These are phyloP conservation scores for Daldinia decipiens DNA, from an alignment of 495 filamentous ascomycete species.

Conservation along the genomic window DNA sequence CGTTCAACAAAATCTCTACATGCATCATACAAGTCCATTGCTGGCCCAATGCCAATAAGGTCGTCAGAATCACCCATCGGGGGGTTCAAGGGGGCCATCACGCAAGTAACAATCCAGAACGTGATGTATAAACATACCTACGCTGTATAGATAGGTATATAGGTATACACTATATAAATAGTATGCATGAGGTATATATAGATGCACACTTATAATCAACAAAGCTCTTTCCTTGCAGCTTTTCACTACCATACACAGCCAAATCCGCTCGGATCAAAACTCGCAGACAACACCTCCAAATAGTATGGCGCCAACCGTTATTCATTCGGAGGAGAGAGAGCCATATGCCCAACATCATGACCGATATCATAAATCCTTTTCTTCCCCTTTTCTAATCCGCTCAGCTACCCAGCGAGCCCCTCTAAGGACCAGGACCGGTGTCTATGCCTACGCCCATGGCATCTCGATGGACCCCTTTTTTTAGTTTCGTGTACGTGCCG, in stretches of 20 bases:
- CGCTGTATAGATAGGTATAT: not conserved
- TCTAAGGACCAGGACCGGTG: conserved; percentile 1
- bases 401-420: not conserved
- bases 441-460: conserved; percentile 4
- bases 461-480: conserved; percentile 3
- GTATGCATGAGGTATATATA: not conserved
- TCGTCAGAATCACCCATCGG: too few relatives aligned
- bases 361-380: not conserved
- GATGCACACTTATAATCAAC: not conserved
- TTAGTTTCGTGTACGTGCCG: conserved; percentile 1
- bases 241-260: not conserved
- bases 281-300: not conserved
- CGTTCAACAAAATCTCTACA: too few relatives aligned
- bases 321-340: conserved; percentile 15
- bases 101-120: too few relatives aligned
- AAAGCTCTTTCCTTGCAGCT: not conserved
- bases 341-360: not conserved
- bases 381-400: not conserved
- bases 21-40: too few relatives aligned
- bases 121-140: not conserved
- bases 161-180: not conserved
- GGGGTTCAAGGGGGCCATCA: too few relatives aligned
- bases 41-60: too few relatives aligned
- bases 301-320: not conserved
- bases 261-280: not conserved